Evolutionary conservation across 139 green algal genomes (phyloP), one percentile per base, ranked within the genome.

Genomic region (Picochlorum sp.): DNA sequence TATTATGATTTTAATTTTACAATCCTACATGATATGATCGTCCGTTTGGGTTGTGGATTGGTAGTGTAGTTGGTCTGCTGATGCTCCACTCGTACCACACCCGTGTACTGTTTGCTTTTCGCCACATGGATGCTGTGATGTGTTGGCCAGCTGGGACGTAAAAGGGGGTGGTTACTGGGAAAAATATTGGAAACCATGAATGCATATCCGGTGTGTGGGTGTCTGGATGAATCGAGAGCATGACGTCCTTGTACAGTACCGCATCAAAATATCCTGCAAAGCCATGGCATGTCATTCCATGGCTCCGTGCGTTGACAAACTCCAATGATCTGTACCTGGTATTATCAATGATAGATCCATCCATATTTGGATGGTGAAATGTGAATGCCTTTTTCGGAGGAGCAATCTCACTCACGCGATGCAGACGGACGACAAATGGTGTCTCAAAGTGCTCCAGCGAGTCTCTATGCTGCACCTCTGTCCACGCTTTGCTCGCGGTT

Each of bases 111-210:
- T 72, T 73, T 3, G 70, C 67, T 59, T 85, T 88, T 4, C 94
- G 74, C 94, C 94, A 98, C 69, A 99, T 87, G 70, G 84, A 68
- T 26, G 85, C 64, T 44, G 80, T 69, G 13, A 99, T 69, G 9
- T 56, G 16, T 1, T 52, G 41, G 2, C 56, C 49, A 71, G 62
- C 28, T 11, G 64, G 51, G 44, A 80, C 64, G 28, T 72, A 61
- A 49, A 74, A 75, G n/a, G 73, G 72, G 3, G 56, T 38, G 20
- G 74, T 62, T 30, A 99, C 62, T 6, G 94, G 94, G 66, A 99
- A 98, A 78, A 87, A 98, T 72, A 98, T 98, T 34, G 94, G 87
- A 74, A 99, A 99, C 90, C 90, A 96, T 63, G 38, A 78, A 66
- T 82, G 84, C 90, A 96, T 96, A 77, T 86, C 81, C 61, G 82